Conservation (phyloP, 1,284 basidiomycete genomes). For the Mycosarcoma maydis region DNA sequence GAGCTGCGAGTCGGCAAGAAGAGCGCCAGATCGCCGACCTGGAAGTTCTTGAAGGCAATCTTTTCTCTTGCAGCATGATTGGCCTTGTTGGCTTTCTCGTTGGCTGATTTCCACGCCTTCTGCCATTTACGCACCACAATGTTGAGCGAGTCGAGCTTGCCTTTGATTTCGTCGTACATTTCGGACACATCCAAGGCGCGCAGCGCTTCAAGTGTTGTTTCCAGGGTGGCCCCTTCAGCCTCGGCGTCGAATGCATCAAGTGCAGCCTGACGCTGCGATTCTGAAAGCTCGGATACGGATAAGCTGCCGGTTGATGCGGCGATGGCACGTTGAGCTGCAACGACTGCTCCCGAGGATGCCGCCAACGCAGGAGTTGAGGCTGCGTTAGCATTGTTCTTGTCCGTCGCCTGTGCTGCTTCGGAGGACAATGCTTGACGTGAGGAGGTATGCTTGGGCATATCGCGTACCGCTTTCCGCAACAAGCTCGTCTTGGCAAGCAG, state of each 20-base stretch:
- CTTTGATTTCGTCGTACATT: slow-evolving; percentile 83
- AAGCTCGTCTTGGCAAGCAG: slow-evolving; percentile 37
- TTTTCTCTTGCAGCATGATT: slow-evolving; percentile 69
- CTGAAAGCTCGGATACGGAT: slow-evolving; percentile 38
- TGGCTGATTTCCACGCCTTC: slow-evolving; percentile 78
- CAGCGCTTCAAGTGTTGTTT: slow-evolving; percentile 69
- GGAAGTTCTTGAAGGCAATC: slow-evolving; percentile 60
- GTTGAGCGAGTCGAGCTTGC: slow-evolving; percentile 72
- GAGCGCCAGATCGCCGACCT: slow-evolving; percentile 78
- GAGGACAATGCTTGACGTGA: slow-evolving; percentile 38
- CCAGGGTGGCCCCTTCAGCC: slow-evolving; percentile 30
- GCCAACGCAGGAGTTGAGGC: slow-evolving; percentile 10
- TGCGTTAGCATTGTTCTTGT: slow-evolving; percentile 6
- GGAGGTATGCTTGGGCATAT: slow-evolving; percentile 51
- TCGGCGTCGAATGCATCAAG: slow-evolving; percentile 52
- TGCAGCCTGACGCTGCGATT: slow-evolving; percentile 42
- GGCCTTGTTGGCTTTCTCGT: slow-evolving; percentile 79
- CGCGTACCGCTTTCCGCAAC: slow-evolving; percentile 42
- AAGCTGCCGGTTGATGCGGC: slow-evolving; percentile 37
- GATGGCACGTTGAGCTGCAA: slow-evolving; percentile 34
- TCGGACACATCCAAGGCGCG: slow-evolving; percentile 76
- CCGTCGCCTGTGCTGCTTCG: slow-evolving; percentile 3
- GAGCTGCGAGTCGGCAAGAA: slow-evolving; percentile 95
- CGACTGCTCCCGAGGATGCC: slow-evolving; percentile 5
- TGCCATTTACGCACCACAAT: slow-evolving; percentile 92